Percentiles rank a stretch among this genome's conserved stretches.
phyloP scores from a whole-genome alignment of 2,329 filamentous ascomycete genomes.

The Penicillium sp. region DNA sequence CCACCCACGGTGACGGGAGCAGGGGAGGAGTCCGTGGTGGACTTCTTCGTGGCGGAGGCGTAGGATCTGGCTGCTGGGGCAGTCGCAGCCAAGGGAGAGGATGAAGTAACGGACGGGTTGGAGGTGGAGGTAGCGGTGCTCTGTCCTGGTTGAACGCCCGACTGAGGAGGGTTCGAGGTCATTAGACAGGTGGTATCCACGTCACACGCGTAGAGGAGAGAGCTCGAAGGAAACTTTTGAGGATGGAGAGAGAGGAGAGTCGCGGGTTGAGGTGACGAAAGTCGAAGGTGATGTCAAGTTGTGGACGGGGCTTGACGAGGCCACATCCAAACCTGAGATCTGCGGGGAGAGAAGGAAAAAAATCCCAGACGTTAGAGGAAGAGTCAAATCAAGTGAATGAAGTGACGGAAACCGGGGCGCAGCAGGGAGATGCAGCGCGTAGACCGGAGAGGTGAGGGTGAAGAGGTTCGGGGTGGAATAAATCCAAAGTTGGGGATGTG shows the following conservation, averaged over 20 bases:
- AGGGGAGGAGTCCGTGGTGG: slow-evolving; percentile 58
- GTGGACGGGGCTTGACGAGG: slow-evolving; percentile 29
- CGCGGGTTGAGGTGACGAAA: not conserved
- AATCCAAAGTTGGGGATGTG: slow-evolving; percentile 23
- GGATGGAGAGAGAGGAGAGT: not conserved
- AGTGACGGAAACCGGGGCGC: slow-evolving; percentile 33
- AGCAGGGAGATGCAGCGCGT: slow-evolving; percentile 31
- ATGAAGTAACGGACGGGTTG: slow-evolving; percentile 49
- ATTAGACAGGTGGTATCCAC: slow-evolving; percentile 58
- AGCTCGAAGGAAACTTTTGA: slow-evolving; percentile 7
- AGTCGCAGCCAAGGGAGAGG: slow-evolving; percentile 60
- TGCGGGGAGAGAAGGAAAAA: slow-evolving; percentile 21
- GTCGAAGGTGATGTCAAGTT: slow-evolving; percentile 34
- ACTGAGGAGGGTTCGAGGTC: slow-evolving; percentile 61
- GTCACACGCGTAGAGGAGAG: slow-evolving; percentile 34
- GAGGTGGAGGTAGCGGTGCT: slow-evolving; percentile 46
- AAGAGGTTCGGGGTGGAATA: slow-evolving; percentile 11
- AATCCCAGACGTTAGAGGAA: slow-evolving; percentile 21
- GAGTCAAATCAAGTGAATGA: slow-evolving; percentile 26
- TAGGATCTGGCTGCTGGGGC: slow-evolving; percentile 63
- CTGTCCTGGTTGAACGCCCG: slow-evolving; percentile 58
- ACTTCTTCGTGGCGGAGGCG: slow-evolving; percentile 67
- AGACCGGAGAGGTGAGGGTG: slow-evolving; percentile 23
- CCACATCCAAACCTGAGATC: slow-evolving; percentile 36
- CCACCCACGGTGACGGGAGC: slow-evolving; percentile 61